phyloP scores from a whole-genome alignment of 2,329 filamentous ascomycete species.

The Saccharata proteae region DNA sequence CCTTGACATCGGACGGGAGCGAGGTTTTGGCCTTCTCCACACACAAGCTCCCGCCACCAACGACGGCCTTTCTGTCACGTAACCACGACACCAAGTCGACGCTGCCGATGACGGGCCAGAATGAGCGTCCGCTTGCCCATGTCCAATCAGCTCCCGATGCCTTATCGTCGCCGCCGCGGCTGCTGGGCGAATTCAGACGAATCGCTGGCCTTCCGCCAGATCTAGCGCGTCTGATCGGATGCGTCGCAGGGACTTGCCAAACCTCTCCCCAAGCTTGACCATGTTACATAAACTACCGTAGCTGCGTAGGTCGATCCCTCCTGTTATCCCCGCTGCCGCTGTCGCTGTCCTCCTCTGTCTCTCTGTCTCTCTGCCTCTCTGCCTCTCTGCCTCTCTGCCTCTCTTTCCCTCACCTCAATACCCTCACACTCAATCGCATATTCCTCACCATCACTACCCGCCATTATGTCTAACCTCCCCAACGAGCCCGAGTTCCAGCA shows the following conservation, averaged over 20 bases:
- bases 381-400: constrained; percentile 8
- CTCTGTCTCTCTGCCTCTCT: too few species aligned
- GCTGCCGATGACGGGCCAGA: constrained; percentile 8
- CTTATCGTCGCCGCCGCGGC: constrained; percentile 5
- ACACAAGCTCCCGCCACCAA: too few species aligned
- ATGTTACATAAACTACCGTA: too few species aligned
- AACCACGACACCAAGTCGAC: too few species aligned
- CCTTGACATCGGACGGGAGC: too few species aligned
- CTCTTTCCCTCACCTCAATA: constrained; percentile 6
- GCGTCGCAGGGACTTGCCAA: constrained; percentile 4
- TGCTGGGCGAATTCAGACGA: too few species aligned
- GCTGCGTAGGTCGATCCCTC: too few species aligned
- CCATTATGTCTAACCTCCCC: constrained; percentile 67
- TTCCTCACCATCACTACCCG: constrained; percentile 1
- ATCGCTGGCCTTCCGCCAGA: constrained; percentile 8
- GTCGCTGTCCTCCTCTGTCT: constrained; percentile 1
- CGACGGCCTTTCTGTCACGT: too few species aligned
- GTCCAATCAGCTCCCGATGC: constrained; percentile 5
- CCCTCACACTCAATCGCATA: neutral
- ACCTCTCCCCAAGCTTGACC: too few species aligned
- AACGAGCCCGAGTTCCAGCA: constrained; percentile 96
- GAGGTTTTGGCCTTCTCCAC: too few species aligned
- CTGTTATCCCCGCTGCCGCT: constrained; percentile 1
- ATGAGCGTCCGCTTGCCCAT: constrained; percentile 5
- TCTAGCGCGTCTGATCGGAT: constrained; percentile 8